A percentile compares a stretch with the other conserved stretches of the same genome.
Conservation (phyloP, 805 yeast genomes). For the Starmerella bombi region DNA sequence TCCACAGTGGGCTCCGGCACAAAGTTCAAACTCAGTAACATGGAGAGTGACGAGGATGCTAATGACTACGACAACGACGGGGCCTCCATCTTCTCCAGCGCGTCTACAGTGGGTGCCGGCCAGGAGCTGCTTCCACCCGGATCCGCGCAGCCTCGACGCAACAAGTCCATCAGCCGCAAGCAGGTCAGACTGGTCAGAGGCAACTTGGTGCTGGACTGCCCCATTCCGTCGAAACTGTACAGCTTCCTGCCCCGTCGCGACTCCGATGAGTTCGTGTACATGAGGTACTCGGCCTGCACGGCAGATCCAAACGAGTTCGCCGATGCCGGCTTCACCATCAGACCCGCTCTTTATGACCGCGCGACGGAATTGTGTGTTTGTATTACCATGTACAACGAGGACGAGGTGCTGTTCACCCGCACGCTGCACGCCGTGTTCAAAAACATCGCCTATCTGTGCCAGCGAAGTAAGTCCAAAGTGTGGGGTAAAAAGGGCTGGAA, state of each 20-base stretch:
- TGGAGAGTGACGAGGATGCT: not conserved
- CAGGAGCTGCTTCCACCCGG: slow-evolving; percentile 15
- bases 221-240: slow-evolving; percentile 78
- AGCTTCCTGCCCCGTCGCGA: slow-evolving; percentile 77
- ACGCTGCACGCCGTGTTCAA: slow-evolving; percentile 91
- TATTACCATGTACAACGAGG: slow-evolving; percentile 96
- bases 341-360: slow-evolving; percentile 63
- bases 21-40: not conserved
- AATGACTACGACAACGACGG: slow-evolving; percentile 11
- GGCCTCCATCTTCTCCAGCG: slow-evolving; percentile 2
- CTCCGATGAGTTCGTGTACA: slow-evolving; percentile 83
- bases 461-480: slow-evolving; percentile 63
- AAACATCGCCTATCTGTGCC: slow-evolving; percentile 76
- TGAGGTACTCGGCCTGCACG: slow-evolving; percentile 96
- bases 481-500: slow-evolving; percentile 99
- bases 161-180: slow-evolving; percentile 55
- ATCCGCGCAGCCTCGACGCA: slow-evolving; percentile 41
- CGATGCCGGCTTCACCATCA: slow-evolving; percentile 64
- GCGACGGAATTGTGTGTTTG: slow-evolving; percentile 87
- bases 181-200: slow-evolving; percentile 67
- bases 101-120: slow-evolving; percentile 7
- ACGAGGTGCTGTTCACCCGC: slow-evolving; percentile 75
- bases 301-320: slow-evolving; percentile 80
- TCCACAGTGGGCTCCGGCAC: slow-evolving; percentile 10
- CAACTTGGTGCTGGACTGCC: slow-evolving; percentile 80